Conservation (phyloP, 1,139 yeast species). For the Nakaseomyces nivariensis region DNA sequence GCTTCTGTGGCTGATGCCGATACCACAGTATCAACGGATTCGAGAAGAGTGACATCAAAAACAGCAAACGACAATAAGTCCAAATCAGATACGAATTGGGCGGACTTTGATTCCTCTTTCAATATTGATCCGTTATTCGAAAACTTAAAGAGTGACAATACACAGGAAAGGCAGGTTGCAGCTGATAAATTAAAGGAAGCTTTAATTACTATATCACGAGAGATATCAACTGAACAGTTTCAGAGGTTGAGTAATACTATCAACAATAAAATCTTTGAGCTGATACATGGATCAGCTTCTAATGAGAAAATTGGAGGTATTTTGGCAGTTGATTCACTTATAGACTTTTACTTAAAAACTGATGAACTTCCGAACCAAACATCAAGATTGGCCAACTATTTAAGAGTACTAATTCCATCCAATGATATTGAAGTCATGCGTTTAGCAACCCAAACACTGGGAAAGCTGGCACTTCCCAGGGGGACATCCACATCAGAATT, state of each 20-base stretch:
- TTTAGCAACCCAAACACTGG: conserved; percentile 77
- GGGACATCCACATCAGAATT: conserved; percentile 84
- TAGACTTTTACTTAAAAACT: conserved; percentile 64
- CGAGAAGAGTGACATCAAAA: conserved; percentile 13
- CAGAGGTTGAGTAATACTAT: conserved; percentile 75
- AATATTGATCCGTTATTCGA: conserved; percentile 25
- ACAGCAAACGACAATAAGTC: conserved; percentile 4
- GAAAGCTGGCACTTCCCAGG: conserved; percentile 81
- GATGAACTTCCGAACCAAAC: conserved; percentile 84
- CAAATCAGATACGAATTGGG: conserved; percentile 11
- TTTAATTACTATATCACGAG: conserved; percentile 62
- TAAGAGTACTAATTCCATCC: conserved; percentile 71
- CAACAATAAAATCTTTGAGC: conserved; percentile 78
- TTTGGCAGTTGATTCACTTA: conserved; percentile 78
- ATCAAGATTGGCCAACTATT: conserved; percentile 79
- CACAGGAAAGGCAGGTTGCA: conserved; percentile 45
- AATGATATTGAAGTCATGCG: conserved; percentile 78
- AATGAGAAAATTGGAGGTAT: conserved; percentile 80
- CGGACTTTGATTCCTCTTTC: conserved; percentile 23
- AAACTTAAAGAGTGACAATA: conserved; percentile 22
- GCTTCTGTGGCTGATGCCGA: conserved; percentile 18
- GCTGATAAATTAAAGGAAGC: conserved; percentile 62
- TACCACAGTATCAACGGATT: conserved; percentile 12
- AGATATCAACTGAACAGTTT: conserved; percentile 67
- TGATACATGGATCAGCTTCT: conserved; percentile 65